Evolutionary conservation across 2,329 filamentous ascomycete genomes (phyloP), one percentile per base, ranked within the genome.

Genomic region (Penicillium corylophilum): DNA sequence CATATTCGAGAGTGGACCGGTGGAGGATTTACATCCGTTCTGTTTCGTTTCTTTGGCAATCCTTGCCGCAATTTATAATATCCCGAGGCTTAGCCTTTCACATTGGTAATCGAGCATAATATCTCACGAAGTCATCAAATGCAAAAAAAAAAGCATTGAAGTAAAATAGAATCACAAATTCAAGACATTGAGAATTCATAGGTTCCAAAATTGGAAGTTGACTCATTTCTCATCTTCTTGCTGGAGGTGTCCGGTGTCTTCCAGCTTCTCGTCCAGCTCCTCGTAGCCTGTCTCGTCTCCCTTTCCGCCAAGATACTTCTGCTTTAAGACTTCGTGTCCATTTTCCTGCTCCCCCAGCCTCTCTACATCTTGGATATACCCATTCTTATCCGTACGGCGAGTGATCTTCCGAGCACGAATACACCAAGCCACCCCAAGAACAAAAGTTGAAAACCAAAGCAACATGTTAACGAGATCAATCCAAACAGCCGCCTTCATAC

Each of bases 371-470:
- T 31, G 4, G 15, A 31, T n/a, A 4, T 13, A 2, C 3, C 29
- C 29, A 12, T 5, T 15, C 5, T 31, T 31, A 15, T 31, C 29
- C 43, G 28, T 50, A 15, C 47, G 36, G 8, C 51, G 46, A 8
- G 46, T 55, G 2, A 31, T 13, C 29, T 48, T 48, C 20, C 49
- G 39, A 40, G 49, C 50, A 6, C 46, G 35, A 35, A 42, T 36
- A 15, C 50, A 55, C 48, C 53, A 50, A 5, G 48, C 24, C 16
- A 55, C 43, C n/a, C 53, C 53, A n/a, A 55, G 44, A 18, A 55
- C 36, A 35, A 26, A 38, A 6, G 53, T 51, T 23, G 42, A 22
- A 40, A 55, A 38, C 53, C 53, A 55, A 3, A 55, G 31, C 20
- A 55, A 7, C 45, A 51, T 43, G 40, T 55, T 51, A 20, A 55